Base-by-base conservation (phyloP, 768 basidiomycete genomes). In the Boletellus ananiceps region DNA sequence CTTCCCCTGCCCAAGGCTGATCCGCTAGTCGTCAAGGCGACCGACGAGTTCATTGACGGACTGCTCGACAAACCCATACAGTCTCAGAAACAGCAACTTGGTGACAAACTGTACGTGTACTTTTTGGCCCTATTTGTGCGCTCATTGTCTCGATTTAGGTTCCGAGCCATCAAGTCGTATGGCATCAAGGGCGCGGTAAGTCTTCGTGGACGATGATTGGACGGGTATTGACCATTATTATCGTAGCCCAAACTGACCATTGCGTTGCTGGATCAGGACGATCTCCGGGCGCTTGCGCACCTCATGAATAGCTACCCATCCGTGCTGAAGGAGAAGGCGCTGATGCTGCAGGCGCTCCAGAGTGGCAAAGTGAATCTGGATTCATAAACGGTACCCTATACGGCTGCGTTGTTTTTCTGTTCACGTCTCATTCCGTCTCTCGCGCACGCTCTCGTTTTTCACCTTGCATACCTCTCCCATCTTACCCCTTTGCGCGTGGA, bases 261-360 rank as follows among this genome's bases (percentile, higher is more conserved):
- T 57, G 71, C 78, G 5, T 76, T 93, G 8, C 71, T 95, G 52
- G 90, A 94, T 60, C 77, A 84, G 57, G 93, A 93, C 51, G 92
- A 95, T 60, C 76, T 94, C 19, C 80, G 86, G 37, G 74, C 89
- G 5, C 77, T 94, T 40, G 86, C 88, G 6, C 88, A 91, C 64
- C 76, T 94, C 37, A 84, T 90, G 83, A 88, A 91, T 66, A 88
- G 88, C 63, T 93, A 89, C 65, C 86, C 88, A 11, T 69, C 80
- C 8, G 78, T 92, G 2, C 74, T 93, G 51, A 92, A 87, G 70
- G 88, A 90, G 65, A 93, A 92, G 70, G 82, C 71, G 11, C 51
- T 74, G 39, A 61, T 61, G 4, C 11, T 69, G 29, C 66, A 67
- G 29, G 53, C 56, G 8, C 50, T 63, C 21, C 60, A 66, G 43